Percentiles rank a stretch among this genome's conserved stretches.
Conservation (phyloP, 306 rosid genomes). For the Cicer chorassanicum region DNA sequence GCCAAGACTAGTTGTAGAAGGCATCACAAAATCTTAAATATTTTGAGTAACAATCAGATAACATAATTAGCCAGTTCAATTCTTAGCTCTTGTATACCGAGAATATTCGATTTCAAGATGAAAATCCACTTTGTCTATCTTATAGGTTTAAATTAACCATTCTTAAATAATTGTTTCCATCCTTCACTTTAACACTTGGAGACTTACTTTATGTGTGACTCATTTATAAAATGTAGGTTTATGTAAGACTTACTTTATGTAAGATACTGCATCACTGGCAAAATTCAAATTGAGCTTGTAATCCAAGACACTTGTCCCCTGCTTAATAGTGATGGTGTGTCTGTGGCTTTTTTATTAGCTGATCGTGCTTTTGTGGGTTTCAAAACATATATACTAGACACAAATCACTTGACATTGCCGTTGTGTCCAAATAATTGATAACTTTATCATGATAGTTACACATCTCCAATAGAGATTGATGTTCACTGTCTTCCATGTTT, state of each 20-base stretch:
- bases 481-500: slow-evolving; percentile 30
- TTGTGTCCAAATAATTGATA: slow-evolving; percentile 36
- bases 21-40: slow-evolving; percentile 19
- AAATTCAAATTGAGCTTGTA: slow-evolving; percentile 45
- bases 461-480: neutral
- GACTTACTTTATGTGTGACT: too few species aligned
- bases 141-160: too few species aligned
- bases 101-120: too few species aligned
- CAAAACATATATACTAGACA: slow-evolving; percentile 30
- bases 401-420: slow-evolving; percentile 21
- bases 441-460: slow-evolving; percentile 40
- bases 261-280: neutral
- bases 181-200: too few species aligned
- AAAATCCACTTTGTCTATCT: too few species aligned
- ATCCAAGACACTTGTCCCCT: slow-evolving; percentile 38
- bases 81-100: too few species aligned
- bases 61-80: neutral
- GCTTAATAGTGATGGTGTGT: neutral
- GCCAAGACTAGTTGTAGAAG: neutral
- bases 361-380: slow-evolving; percentile 15
- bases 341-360: slow-evolving; percentile 7
- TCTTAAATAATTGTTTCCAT: too few species aligned
- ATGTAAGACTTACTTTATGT: too few species aligned
- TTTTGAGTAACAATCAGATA: slow-evolving; percentile 8
- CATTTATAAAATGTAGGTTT: neutral